Evolutionary conservation across 1,284 basidiomycete species (phyloP), one percentile per base, ranked within the genome.

Genomic region (Pseudozyma flocculosa): DNA sequence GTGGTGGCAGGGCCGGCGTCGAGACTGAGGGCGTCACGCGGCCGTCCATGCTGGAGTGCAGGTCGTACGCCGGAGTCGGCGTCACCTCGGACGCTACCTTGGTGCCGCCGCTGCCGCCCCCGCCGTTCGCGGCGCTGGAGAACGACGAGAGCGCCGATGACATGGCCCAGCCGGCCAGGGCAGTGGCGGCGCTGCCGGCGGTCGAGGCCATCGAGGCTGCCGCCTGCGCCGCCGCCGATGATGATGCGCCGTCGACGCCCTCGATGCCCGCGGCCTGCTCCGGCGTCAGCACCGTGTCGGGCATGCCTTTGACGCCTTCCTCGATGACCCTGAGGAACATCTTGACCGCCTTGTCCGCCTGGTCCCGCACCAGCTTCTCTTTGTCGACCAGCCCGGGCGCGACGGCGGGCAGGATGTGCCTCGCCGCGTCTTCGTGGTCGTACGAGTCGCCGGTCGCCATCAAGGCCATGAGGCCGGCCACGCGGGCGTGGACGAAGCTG

Each of bases 381-480:
- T 59, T 52, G 47, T 78, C 75, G 15, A 78, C 55, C 43, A 78
- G 60, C 45, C 66, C 71, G 1, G 75, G 75, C 3, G 65, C 47
- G 18, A 76, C 54, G 1, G 69, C 67, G 0, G 75, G 75, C 19
- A 78, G 30, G 11, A 74, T 65, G 21, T 63, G 56, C 2, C 46
- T 42, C 0, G 75, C 75, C 22, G 61, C 50, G 29, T 73, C 71
- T 26, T 73, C 67, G 19, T 61, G 58, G 38, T 41, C 92, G 66
- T 91, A 98, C 59, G 87, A 89, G 29, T 96, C 93, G 17, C 88
- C 86, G 0, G 91, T 93, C 1, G 94, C 92, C 87, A 93, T 94
- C 68, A 97, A 86, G 15, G 92, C 90, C 90, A 94, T 92, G 40
- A 98, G 79, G 0, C 91, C 95, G 0, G 94, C 94, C 0, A 96